Evolutionary conservation across 2,329 filamentous ascomycete species (phyloP), one percentile per base, ranked within the genome.

Genomic region (Ophiocordyceps unilateralis): DNA sequence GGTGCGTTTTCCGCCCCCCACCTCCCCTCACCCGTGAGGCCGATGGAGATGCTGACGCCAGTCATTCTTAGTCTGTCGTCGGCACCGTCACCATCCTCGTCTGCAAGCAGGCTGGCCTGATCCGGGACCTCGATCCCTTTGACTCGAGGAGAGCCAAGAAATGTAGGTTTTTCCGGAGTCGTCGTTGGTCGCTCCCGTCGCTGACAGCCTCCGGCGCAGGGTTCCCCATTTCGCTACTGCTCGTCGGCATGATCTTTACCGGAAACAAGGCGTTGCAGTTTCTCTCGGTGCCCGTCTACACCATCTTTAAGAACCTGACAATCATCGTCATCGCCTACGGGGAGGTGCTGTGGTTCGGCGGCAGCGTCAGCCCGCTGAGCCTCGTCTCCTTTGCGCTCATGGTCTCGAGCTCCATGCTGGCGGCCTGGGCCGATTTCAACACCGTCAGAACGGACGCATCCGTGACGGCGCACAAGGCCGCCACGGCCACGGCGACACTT

Each of bases 171-270:
- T 5, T 19, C 20, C n/a, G n/a, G n/a, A n/a, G 32, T 15, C 24
- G 3, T 20, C 17, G 11, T 10, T 12, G 14, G 9, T 10, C 5
- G 10, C 11, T 20, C 20, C 2, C 32, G 24, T 17, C 32, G 24
- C 39, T 39, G 19, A 45, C n/a, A n/a, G n/a, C 40, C 6, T 2
- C 17, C 8, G 14, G n/a, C 21, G 10, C 28, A 93, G 86, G 88
- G 91, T 94, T 96, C 57, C 91, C 91, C 41, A 86, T 98, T 55
- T 93, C 91, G 45, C 70, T 95, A 44, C 83, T 96, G 48, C 79
- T 98, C 50, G 91, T 96, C 58, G 88, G 87, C 59, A 98, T 96
- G 91, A 96, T 98, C 64, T 98, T 96, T 67, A 96, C 91, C 44
- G 81, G 86, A 56, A 91, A 85, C 56, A 95, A 95, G 69, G 87